Base-by-base conservation (phyloP, 164 flowering plant species). In the Kalanchoe fedtschenkoi region DNA sequence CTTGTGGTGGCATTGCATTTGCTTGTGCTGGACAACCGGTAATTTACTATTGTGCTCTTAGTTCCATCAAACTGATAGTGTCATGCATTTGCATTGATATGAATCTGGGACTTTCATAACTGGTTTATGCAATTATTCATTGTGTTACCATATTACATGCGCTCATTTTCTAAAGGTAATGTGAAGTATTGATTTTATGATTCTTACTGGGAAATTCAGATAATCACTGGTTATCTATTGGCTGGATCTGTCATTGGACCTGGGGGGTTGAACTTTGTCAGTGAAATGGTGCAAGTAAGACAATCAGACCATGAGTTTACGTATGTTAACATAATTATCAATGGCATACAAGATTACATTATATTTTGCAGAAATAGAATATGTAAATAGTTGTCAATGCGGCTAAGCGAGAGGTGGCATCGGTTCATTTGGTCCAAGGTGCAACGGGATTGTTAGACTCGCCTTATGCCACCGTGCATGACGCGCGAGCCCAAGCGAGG, bases 21-120 rank as follows among this genome's bases (percentile, higher is more conserved):
- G 96, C 99, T 59, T 90, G 89, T 80, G 92, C 88, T 69, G 99
- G 99, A 69, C 97, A 90, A 70, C 97, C 97, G 81, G 98, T 93
- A 34, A 55, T 87, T 60, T 61, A 54, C 34, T 47, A 65, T 6
- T 66, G 58, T 65, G 4, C 29, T 42, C 19, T 38, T 56, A 38
- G 28, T 15, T 41, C 69, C 60, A 71, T 21, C 74, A 56, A 61
- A 58, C 44, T 63, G 63, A 57, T 33, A 30, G 10, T 58, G 17
- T n/a, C 22, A 33, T 16, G 3, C 16, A 28, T 51, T 14, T 28
- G 29, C 29, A 22, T 28, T 19, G 22, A 21, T 51, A 28, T 51
- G 26, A 22, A 51, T 15, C 1, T 42, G 46, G 46, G 46, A 19
- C 1, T 39, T 39, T 8, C 15, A 39, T 8, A 37, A 37, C 13